Evolutionary conservation across 768 basidiomycete species (phyloP), one percentile per base, ranked within the genome.

Genomic region (Rhizopogon vinicolor): DNA sequence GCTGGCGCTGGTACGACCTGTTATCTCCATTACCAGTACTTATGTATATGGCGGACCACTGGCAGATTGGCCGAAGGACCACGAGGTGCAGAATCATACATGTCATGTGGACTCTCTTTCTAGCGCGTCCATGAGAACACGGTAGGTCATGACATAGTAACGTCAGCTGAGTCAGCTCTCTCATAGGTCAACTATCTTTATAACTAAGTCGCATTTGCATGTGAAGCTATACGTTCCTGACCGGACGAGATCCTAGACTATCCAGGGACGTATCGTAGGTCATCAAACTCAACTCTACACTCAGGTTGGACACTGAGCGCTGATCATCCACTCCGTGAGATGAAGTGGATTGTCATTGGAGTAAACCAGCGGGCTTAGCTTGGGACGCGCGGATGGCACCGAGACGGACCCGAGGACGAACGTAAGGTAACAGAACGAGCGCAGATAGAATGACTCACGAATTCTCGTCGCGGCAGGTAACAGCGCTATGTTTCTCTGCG

Each of bases 311-410:
- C 45, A 13, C 60, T 59, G 3, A 70, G 52, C 3, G 16, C 60
- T 59, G 3, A 70, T 53, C 3, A 68, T 62, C 65, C 74, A 73
- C 49, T 65, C 60, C 14, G 65, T 67, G 35, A 68, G 57, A 19
- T 66, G 69, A 7, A 71, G 58, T 0, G 67, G n/a, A 8, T 62
- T 61, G 45, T 73, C 71, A 25, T 33, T 37, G 35, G 12, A 10
- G 10, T 37, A 37, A 10, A 25, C 25, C 25, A 25, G 25, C 4
- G 25, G 4, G 25, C 25, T 4, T 4, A 25, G 25, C 25, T 4
- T 25, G 25, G 4, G 25, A 25, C 25, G 3, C 25, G 25, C 25
- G 25, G 25, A 25, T 4, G 5, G 25, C 25, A 25, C 25, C 25
- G 25, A 25, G 25, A 25, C 3, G 25, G 25, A 25, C 4, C 25